Percentiles rank a stretch among this genome's conserved stretches.
Conservation (phyloP, 2,329 filamentous ascomycete genomes). For the Trichophyton rubrum region DNA sequence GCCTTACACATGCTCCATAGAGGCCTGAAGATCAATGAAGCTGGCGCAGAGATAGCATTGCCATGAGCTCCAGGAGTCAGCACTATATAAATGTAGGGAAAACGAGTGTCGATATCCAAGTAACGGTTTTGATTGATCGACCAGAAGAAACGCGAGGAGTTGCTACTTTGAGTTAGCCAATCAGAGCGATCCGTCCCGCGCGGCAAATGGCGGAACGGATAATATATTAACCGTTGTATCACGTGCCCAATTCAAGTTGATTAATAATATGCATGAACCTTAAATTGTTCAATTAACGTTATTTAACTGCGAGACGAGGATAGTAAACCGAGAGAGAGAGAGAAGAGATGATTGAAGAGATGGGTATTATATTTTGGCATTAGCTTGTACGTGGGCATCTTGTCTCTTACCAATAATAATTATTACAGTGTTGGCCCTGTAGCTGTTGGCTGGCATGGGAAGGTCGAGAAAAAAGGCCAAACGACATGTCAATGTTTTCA, state of each 20-base stretch:
- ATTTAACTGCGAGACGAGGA: neutral
- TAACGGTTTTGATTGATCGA: neutral
- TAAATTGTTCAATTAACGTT: neutral
- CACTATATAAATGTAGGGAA: neutral
- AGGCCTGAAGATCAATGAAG: too few relatives aligned
- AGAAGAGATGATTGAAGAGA: neutral
- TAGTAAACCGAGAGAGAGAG: neutral
- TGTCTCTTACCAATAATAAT: too few relatives aligned
- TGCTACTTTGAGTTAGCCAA: neutral
- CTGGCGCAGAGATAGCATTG: neutral
- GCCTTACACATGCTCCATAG: neutral
- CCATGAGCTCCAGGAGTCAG: neutral
- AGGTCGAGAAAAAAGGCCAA: too few relatives aligned
- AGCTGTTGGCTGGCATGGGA: too few relatives aligned
- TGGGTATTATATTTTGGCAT: neutral
- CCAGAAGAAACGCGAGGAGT: neutral
- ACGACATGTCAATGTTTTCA: too few relatives aligned
- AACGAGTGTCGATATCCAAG: neutral
- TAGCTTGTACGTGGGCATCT: neutral
- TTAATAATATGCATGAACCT: neutral
- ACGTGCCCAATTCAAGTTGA: neutral
- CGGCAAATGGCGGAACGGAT: neutral
- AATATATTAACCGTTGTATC: neutral
- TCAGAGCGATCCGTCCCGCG: neutral
- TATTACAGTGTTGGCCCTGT: too few relatives aligned